These are phyloP conservation scores for Mucor circinelloides DNA, from an alignment of 371 early-diverging fungal species.

Conservation along the genomic window DNA sequence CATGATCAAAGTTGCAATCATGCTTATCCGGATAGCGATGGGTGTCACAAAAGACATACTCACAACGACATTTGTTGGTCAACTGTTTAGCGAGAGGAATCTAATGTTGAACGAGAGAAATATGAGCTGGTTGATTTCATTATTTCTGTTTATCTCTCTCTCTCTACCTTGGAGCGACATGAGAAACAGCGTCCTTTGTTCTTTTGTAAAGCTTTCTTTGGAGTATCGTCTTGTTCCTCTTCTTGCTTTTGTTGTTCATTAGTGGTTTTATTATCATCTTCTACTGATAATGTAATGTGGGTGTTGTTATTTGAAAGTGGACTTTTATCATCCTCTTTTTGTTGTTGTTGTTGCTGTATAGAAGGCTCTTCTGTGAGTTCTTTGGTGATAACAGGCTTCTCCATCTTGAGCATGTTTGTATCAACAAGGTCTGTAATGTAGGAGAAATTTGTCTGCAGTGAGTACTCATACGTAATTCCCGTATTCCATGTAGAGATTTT, in stretches of 20 bases:
- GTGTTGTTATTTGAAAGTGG: not conserved
- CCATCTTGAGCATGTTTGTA: conserved; percentile 5
- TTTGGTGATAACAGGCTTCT: conserved; percentile 10
- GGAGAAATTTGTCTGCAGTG: not conserved
- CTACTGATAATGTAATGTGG: not conserved
- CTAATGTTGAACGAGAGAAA: conserved; percentile 20
- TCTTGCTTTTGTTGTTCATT: not conserved
- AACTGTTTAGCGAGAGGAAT: conserved; percentile 84
- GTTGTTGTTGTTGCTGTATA: not conserved
- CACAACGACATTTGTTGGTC: conserved; percentile 81
- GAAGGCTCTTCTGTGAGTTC: conserved; percentile 8
- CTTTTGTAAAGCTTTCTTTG: conserved; percentile 50
- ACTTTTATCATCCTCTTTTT: not conserved
- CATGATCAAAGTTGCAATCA: conserved; percentile 81
- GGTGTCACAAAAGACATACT: conserved; percentile 78
- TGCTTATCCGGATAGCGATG: conserved; percentile 81
- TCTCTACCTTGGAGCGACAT: conserved; percentile 69
- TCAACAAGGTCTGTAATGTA: not conserved
- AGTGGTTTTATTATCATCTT: not conserved
- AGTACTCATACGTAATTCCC: conserved; percentile 1
- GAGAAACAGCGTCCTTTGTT: conserved; percentile 76
- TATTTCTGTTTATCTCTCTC: not conserved
- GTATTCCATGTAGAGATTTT: not conserved
- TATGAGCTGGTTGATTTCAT: conserved; percentile 4
- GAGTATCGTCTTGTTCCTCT: conserved; percentile 9